Percentiles rank a stretch among this genome's conserved stretches.
These are phyloP conservation scores for Parachaetomium inaequale DNA, from an alignment of 495 filamentous ascomycete genomes.

Conservation along the genomic window DNA sequence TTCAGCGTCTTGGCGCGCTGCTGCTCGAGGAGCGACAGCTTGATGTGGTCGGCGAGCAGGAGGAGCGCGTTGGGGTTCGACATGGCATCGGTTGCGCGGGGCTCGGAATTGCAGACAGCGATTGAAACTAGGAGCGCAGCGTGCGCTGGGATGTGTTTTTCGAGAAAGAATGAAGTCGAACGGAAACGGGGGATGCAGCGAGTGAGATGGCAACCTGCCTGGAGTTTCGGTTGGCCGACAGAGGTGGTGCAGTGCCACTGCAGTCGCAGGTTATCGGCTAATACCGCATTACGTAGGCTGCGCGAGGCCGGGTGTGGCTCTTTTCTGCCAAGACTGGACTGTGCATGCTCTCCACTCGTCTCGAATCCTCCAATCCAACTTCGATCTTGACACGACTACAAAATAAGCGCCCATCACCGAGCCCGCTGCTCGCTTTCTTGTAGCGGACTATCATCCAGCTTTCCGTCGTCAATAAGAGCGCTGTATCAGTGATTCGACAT, in stretches of 20 bases:
- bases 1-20: conserved; percentile 86
- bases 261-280: neutral
- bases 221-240: conserved; percentile 10
- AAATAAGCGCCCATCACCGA: conserved; percentile 21
- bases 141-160: no score
- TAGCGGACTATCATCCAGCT: conserved; percentile 9
- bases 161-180: neutral
- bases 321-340: neutral
- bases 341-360: neutral
- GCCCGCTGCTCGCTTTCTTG: conserved; percentile 27
- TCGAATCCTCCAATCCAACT: conserved; percentile 8
- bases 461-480: neutral
- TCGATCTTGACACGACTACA: conserved; percentile 19
- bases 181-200: neutral
- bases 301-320: neutral
- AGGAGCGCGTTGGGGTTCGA: conserved; percentile 62
- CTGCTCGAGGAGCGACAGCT: conserved; percentile 77
- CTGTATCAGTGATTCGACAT: neutral
- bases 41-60: conserved; percentile 74
- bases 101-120: neutral
- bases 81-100: conserved; percentile 35
- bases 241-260: neutral
- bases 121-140: neutral
- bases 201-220: conserved; percentile 7
- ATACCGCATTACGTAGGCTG: conserved; percentile 9